phyloP scores from a whole-genome alignment of 2,329 filamentous ascomycete species.

The Aspergillus sp. region DNA sequence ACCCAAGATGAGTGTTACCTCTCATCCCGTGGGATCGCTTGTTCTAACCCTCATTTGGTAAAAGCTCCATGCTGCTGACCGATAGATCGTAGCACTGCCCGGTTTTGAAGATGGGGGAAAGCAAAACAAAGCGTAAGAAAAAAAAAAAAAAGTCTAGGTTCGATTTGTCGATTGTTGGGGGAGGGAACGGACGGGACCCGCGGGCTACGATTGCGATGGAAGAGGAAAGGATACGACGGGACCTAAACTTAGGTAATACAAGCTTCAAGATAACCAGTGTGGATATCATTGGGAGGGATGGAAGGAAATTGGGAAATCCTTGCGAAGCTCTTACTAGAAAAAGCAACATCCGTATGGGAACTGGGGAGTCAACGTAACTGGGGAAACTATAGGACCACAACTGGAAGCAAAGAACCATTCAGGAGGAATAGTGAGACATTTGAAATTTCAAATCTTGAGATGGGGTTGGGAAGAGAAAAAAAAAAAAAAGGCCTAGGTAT shows the following conservation, averaged over 20 bases:
- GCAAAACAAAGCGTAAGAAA: not conserved
- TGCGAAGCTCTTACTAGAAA: not conserved
- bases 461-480: not conserved
- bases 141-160: not conserved
- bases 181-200: not conserved
- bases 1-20: not conserved
- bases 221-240: not conserved
- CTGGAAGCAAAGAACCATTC: not conserved
- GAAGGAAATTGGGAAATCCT: too few species aligned
- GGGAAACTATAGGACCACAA: too few species aligned
- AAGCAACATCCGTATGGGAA: not conserved
- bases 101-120: not conserved
- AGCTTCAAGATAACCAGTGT: too few species aligned
- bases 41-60: conserved; percentile 1
- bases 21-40: conserved; percentile 6
- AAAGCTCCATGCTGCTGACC: not conserved
- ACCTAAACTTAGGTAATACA: not conserved
- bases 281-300: too few species aligned
- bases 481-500: not conserved
- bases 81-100: not conserved
- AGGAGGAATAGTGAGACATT: not conserved
- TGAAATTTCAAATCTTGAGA: not conserved
- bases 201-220: not conserved
- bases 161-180: not conserved
- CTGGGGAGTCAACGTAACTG: too few species aligned